Evolutionary conservation across 176 grass and related monocot genomes (phyloP).

Genomic region (Eragrostis curvula): DNA sequence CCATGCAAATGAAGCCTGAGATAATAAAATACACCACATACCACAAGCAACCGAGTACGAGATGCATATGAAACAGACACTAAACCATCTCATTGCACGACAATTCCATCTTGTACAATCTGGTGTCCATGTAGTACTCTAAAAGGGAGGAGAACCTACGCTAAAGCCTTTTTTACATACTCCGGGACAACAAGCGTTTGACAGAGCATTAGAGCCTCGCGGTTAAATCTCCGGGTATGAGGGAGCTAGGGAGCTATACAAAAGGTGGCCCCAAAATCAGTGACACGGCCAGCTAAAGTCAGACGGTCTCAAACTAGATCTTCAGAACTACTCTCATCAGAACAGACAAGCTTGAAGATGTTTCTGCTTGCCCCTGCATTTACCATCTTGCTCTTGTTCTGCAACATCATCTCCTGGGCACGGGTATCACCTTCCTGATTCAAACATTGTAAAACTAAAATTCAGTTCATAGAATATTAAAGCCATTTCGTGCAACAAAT

Average conservation of each 20-base stretch:
- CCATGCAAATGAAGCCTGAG: too few species aligned
- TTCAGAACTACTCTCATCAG: neutral
- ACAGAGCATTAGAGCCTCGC: neutral
- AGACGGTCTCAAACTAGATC: neutral
- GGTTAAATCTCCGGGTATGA: neutral
- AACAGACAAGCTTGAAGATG: conserved; percentile 78
- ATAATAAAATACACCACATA: neutral
- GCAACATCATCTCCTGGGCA: conserved; percentile 77
- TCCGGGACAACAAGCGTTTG: neutral
- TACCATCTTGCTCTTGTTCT: conserved; percentile 60
- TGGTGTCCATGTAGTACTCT: neutral
- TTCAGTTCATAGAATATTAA: neutral
- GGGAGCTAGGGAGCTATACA: neutral
- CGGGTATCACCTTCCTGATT: conserved; percentile 61
- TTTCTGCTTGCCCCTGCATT: conserved; percentile 67
- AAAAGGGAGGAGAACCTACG: neutral
- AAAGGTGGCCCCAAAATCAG: neutral
- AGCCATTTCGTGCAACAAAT: neutral
- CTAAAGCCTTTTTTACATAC: neutral
- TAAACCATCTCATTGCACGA: neutral
- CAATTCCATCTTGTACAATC: neutral
- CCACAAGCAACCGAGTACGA: too few species aligned
- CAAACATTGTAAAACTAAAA: conserved; percentile 28
- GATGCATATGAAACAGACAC: too few species aligned
- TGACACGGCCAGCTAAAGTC: neutral